Percentiles rank a stretch among this genome's conserved stretches.
phyloP scores from a whole-genome alignment of 495 filamentous ascomycete genomes.

The Annulohypoxylon moriforme region DNA sequence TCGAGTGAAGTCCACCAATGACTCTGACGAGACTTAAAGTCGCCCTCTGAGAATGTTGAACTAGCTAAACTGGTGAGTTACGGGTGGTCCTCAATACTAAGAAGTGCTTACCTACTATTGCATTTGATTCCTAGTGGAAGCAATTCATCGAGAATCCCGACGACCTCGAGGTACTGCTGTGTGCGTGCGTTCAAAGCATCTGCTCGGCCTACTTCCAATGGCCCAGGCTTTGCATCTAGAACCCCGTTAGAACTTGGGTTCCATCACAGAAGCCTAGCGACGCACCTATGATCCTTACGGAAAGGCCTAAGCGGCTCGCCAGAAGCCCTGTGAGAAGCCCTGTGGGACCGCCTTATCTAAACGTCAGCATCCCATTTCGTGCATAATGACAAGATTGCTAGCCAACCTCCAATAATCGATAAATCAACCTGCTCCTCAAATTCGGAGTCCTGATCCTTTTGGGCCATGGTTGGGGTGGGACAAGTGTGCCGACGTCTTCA shows the following conservation, averaged over 20 bases:
- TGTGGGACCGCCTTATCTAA: constrained; percentile 38
- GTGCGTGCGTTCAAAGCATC: constrained; percentile 48
- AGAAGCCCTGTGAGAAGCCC: constrained; percentile 43
- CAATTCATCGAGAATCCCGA: constrained; percentile 38
- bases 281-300: constrained; percentile 39
- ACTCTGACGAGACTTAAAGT: constrained; percentile 45
- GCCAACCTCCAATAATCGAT: constrained; percentile 37
- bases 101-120: constrained; percentile 43
- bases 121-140: constrained; percentile 43
- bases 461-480: constrained; percentile 18
- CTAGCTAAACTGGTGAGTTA: constrained; percentile 37
- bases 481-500: background rate
- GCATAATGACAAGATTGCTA: background rate
- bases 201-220: constrained; percentile 39
- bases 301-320: constrained; percentile 34
- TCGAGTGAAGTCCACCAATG: constrained; percentile 45
- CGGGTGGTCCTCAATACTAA: background rate
- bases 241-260: background rate
- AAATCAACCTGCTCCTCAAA: constrained; percentile 35
- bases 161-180: constrained; percentile 43
- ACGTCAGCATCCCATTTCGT: constrained; percentile 7
- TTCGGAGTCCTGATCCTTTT: background rate
- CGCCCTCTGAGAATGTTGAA: constrained; percentile 42
- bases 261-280: background rate
- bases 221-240: constrained; percentile 40